Percentiles rank a stretch among this genome's conserved stretches.
Conservation (phyloP, 2,329 filamentous ascomycete genomes). For the Chaetomium globosum region DNA sequence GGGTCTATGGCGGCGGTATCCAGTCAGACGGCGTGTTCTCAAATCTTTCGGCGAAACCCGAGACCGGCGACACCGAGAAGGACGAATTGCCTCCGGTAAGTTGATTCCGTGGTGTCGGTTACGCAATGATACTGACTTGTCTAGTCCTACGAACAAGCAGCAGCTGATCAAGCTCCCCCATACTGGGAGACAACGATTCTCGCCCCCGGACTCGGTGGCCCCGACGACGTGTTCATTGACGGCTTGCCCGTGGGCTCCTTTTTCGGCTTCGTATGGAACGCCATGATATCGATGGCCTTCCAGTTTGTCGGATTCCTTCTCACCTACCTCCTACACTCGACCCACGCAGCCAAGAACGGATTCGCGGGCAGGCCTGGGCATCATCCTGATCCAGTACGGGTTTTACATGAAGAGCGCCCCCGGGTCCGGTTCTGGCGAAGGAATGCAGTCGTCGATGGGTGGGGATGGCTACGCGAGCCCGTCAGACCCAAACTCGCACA, state of each 20-base stretch:
- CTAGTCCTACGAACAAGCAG: slow-evolving; percentile 96
- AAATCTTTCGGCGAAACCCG: slow-evolving; percentile 88
- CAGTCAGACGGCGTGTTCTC: slow-evolving; percentile 94
- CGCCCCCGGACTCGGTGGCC: slow-evolving; percentile 83
- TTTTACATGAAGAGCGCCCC: slow-evolving; percentile 81
- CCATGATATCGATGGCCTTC: slow-evolving; percentile 97
- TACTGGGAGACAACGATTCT: slow-evolving; percentile 99
- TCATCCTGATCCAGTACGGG: slow-evolving; percentile 94
- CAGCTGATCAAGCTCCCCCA: slow-evolving; percentile 90
- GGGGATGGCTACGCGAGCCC: slow-evolving; percentile 69
- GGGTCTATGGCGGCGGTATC: slow-evolving; percentile 72
- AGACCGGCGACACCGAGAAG: slow-evolving; percentile 72
- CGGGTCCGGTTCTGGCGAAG: slow-evolving; percentile 43
- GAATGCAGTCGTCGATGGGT: slow-evolving; percentile 44
- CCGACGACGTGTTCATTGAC: slow-evolving; percentile 95
- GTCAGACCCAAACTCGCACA: slow-evolving; percentile 84
- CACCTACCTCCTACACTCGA: slow-evolving; percentile 96
- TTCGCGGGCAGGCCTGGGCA: slow-evolving; percentile 87
- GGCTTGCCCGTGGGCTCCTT: slow-evolving; percentile 88
- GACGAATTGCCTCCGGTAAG: slow-evolving; percentile 93
- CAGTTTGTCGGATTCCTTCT: slow-evolving; percentile 96
- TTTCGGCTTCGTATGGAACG: slow-evolving; percentile 88
- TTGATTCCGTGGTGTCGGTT: slow-evolving; percentile 33
- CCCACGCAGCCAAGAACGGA: slow-evolving; percentile 98
- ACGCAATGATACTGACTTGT: slow-evolving; percentile 42